These are phyloP conservation scores for Endoconidiophora laricicola DNA, from an alignment of 2,329 filamentous ascomycete genomes.

Conservation along the genomic window DNA sequence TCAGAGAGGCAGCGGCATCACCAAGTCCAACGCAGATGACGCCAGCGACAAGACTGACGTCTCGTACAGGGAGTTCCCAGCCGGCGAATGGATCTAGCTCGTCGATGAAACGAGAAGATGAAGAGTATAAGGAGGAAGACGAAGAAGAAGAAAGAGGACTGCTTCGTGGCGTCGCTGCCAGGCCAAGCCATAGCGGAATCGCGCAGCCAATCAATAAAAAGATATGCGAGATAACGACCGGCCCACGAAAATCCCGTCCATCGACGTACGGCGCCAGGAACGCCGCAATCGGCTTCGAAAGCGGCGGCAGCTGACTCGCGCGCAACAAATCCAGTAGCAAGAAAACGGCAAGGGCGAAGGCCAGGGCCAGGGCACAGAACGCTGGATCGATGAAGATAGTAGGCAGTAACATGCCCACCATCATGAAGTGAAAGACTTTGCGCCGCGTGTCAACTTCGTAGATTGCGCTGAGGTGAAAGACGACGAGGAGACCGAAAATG, in stretches of 20 bases:
- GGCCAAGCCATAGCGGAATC: constrained; percentile 78
- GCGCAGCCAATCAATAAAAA: constrained; percentile 91
- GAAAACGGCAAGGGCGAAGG: constrained; percentile 66
- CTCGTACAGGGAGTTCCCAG: constrained; percentile 60
- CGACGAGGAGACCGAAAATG: constrained; percentile 51
- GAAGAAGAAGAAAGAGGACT: constrained; percentile 27
- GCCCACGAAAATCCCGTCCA: constrained; percentile 78
- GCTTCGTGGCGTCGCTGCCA: constrained; percentile 49
- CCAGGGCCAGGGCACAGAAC: constrained; percentile 66
- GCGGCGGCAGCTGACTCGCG: constrained; percentile 76
- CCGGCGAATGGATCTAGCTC: constrained; percentile 23
- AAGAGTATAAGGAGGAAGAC: constrained; percentile 21
- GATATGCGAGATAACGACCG: constrained; percentile 90
- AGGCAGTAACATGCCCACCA: constrained; percentile 89
- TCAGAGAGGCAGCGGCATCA: constrained; percentile 79
- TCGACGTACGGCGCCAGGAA: constrained; percentile 93
- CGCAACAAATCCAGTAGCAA: constrained; percentile 76
- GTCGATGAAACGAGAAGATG: too few relatives aligned
- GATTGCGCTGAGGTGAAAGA: constrained; percentile 55
- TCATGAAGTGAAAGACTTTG: constrained; percentile 97
- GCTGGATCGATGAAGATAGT: constrained; percentile 73
- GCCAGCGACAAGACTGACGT: constrained; percentile 80
- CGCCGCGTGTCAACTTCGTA: constrained; percentile 90
- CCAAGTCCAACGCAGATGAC: constrained; percentile 91
- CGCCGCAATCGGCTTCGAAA: constrained; percentile 67